These are phyloP conservation scores for Mrakia blollopis DNA, from an alignment of 768 basidiomycete genomes.

Conservation along the genomic window DNA sequence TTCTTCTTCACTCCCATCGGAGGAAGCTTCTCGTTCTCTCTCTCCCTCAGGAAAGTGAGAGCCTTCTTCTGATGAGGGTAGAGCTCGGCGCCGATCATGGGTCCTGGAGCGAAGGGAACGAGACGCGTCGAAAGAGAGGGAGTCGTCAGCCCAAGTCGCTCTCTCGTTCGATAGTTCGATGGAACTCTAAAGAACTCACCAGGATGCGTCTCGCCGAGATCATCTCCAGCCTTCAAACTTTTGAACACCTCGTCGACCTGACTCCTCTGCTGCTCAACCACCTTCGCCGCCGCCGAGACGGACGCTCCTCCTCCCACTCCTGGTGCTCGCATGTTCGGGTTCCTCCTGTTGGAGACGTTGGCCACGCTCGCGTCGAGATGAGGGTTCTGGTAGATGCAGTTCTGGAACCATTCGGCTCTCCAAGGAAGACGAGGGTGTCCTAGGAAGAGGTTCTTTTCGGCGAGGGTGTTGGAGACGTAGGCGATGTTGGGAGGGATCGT, in stretches of 20 bases:
- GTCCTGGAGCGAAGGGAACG: slow-evolving; percentile 40
- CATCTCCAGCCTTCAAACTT: slow-evolving; percentile 78
- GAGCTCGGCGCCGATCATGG: slow-evolving; percentile 67
- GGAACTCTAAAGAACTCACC: slow-evolving; percentile 52
- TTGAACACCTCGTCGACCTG: slow-evolving; percentile 94
- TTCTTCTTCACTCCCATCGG: slow-evolving; percentile 35
- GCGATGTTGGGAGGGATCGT: slow-evolving; percentile 89
- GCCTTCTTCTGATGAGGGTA: slow-evolving; percentile 99
- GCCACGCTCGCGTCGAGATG: slow-evolving; percentile 50
- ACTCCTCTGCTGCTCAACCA: slow-evolving; percentile 81
- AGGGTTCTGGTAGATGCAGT: slow-evolving; percentile 76
- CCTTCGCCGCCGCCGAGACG: slow-evolving; percentile 52
- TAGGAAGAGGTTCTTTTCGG: slow-evolving; percentile 62
- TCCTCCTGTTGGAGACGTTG: slow-evolving; percentile 31
- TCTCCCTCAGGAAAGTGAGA: slow-evolving; percentile 85
- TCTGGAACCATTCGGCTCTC: slow-evolving; percentile 53
- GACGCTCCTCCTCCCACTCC: slow-evolving; percentile 5
- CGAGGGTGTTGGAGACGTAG: slow-evolving; percentile 71
- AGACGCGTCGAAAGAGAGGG: neutral
- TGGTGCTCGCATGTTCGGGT: slow-evolving; percentile 17
- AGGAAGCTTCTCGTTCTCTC: slow-evolving; percentile 53
- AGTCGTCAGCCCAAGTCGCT: neutral
- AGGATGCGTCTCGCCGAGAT: slow-evolving; percentile 77
- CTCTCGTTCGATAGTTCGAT: neutral
- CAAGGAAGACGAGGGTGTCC: slow-evolving; percentile 72